A percentile compares a stretch with the other conserved stretches of the same genome.
Evolutionary conservation across 1,284 basidiomycete genomes (phyloP).

Genomic region (Pseudomicrostroma phylloplanum): DNA sequence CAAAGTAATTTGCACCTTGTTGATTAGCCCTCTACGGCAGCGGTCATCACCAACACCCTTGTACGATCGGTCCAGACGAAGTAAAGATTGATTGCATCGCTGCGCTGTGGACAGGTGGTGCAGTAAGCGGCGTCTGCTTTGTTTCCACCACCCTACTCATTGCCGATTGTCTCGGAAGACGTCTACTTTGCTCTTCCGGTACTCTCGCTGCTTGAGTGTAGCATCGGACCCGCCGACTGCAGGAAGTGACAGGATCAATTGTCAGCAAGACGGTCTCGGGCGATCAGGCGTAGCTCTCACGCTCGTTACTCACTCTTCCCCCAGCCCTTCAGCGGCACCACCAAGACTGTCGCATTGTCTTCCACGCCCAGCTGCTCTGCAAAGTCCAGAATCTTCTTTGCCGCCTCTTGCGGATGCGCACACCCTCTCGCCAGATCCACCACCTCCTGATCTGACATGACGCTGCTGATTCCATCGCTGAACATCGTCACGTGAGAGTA

Average conservation of each 20-base stretch:
- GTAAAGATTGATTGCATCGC: no score
- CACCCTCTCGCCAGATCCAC: constrained; percentile 76
- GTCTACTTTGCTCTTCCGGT: constrained; percentile 14
- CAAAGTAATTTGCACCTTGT: no score
- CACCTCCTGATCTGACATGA: constrained; percentile 87
- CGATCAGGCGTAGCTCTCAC: background rate
- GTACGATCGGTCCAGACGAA: no score
- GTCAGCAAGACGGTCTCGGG: background rate
- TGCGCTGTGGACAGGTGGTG: no score
- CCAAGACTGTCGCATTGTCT: constrained; percentile 85
- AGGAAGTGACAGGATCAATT: background rate
- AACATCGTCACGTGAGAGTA: constrained; percentile 40
- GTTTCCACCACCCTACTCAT: no score
- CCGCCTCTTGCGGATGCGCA: constrained; percentile 69
- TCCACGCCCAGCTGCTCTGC: constrained; percentile 74
- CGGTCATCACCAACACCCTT: no score
- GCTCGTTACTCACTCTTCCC: constrained; percentile 55
- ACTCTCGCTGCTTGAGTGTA: constrained; percentile 10
- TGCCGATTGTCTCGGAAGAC: constrained; percentile 13
- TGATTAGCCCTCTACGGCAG: no score
- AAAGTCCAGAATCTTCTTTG: constrained; percentile 74
- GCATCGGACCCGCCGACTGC: constrained; percentile 11
- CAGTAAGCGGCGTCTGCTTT: no score
- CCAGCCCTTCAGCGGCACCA: constrained; percentile 91
- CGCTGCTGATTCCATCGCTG: constrained; percentile 77